Conservation (phyloP, 2,329 filamentous ascomycete genomes). For the Phialemonium atrogriseum region DNA sequence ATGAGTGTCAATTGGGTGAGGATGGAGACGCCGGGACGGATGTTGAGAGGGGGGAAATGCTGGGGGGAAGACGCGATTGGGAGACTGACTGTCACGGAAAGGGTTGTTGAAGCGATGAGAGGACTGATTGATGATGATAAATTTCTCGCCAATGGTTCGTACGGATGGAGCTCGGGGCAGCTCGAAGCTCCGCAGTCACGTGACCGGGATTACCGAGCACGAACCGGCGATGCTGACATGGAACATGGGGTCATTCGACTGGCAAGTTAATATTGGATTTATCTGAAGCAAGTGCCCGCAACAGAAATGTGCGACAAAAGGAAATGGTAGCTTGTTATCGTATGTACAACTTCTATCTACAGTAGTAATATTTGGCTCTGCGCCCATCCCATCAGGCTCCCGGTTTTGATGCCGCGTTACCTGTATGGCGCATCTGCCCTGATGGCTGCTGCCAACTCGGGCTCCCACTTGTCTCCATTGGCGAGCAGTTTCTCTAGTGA, state of each 20-base stretch:
- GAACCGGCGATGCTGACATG: no score
- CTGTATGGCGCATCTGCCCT: conserved; percentile 89
- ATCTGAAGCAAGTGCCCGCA: no score
- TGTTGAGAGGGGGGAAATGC: conserved; percentile 8
- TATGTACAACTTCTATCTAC: conserved; percentile 3
- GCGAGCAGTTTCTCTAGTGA: conserved; percentile 69
- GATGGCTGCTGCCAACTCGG: conserved; percentile 85
- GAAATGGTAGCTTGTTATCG: not conserved
- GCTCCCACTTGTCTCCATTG: conserved; percentile 96
- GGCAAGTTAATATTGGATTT: no score
- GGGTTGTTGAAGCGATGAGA: conserved; percentile 10
- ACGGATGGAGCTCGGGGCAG: conserved; percentile 7
- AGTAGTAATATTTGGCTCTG: no score
- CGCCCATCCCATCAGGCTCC: no score
- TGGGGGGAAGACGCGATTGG: conserved; percentile 10
- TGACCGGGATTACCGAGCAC: conserved; percentile 2
- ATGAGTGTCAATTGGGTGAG: no score
- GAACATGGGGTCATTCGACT: no score
- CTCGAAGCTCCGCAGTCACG: conserved; percentile 10
- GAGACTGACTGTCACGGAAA: conserved; percentile 8
- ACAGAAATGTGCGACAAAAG: not conserved
- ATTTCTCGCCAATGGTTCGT: conserved; percentile 30
- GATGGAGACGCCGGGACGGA: no score
- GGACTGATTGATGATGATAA: conserved; percentile 27
- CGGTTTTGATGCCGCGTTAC: no score